These are phyloP conservation scores for Arthrobotrys pseudoclavata DNA, from an alignment of 2,329 filamentous ascomycete species.

Conservation along the genomic window DNA sequence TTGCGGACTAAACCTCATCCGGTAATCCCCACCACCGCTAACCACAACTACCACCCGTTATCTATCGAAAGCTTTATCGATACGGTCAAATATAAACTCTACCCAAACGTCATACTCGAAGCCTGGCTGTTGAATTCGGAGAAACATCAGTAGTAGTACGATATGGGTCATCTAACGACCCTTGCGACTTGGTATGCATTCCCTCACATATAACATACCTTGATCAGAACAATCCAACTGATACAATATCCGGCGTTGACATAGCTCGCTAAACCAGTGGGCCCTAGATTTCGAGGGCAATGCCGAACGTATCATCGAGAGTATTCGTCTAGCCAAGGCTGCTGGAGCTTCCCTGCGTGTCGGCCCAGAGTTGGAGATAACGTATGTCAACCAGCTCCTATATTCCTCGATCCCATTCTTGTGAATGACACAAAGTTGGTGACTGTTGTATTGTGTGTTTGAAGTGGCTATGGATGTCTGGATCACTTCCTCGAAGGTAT, in stretches of 20 bases:
- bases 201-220: slow-evolving; percentile 48
- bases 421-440: slow-evolving; percentile 60
- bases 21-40: slow-evolving; percentile 2
- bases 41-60: neutral
- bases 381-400: slow-evolving; percentile 63
- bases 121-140: neutral
- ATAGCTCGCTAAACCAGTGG: slow-evolving; percentile 67
- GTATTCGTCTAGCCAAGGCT: slow-evolving; percentile 73
- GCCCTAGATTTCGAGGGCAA: slow-evolving; percentile 77
- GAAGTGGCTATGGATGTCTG: slow-evolving; percentile 76
- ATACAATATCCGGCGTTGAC: neutral
- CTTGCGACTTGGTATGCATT: slow-evolving; percentile 66
- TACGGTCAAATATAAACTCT: neutral
- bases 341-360: slow-evolving; percentile 75
- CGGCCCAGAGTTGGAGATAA: slow-evolving; percentile 72
- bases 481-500: slow-evolving; percentile 75
- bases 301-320: slow-evolving; percentile 74
- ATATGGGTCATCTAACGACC: slow-evolving; percentile 67
- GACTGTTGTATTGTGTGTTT: slow-evolving; percentile 64
- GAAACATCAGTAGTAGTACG: neutral
- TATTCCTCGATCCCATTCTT: neutral
- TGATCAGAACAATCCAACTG: slow-evolving; percentile 27
- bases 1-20: slow-evolving; percentile 5
- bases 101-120: neutral
- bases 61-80: slow-evolving; percentile 6